Evolutionary conservation across 441 rosid species (phyloP), one percentile per base, ranked within the genome.

Genomic region (Hura crepitans): DNA sequence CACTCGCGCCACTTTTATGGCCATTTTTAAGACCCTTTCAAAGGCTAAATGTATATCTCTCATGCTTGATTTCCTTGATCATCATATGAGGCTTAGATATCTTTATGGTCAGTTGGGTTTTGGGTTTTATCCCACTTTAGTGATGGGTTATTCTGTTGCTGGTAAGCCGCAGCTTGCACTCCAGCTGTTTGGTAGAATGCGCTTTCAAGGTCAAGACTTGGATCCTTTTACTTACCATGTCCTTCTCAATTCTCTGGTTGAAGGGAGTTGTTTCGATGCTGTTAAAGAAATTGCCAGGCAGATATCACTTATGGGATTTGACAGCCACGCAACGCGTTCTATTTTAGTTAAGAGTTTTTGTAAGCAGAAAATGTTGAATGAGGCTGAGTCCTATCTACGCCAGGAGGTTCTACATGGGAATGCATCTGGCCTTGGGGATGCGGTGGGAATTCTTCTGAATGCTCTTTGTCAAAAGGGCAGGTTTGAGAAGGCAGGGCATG

Each of bases 161-260:
- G 97, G 99, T 14, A 87, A 84, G 70, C 84, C 90, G 1, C 82
- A 75, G 1, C 39, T 78, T 39, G 97, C 99, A 18, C 88, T 94
- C 68, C 87, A 85, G 60, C 64, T 87, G 79, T 88, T 92, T 17
- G 94, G 93, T 37, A 77, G 65, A 70, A 87, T 92, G 96, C 83
- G 97, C 10, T 90, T 87, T 65, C 73, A 76, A 42, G 97, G 97
- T 23, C 50, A 84, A 69, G 97, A 92, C 72, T 80, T 94, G 86
- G 93, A 86, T 74, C 14, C 57, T 2, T 82, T 79, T 55, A 74
- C 83, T 18, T 92, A 90, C 69, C 87, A 87, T 28, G 87, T 90
- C 27, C 79, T 95, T n/a, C 64, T 95, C 66, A 87, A 89, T 75
- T 83, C 97, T 30, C 82, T 92, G 70, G 88, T 90, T 4, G 97